phyloP scores from a whole-genome alignment of 148 eudicot species.

The Dysphania ambrosioides region DNA sequence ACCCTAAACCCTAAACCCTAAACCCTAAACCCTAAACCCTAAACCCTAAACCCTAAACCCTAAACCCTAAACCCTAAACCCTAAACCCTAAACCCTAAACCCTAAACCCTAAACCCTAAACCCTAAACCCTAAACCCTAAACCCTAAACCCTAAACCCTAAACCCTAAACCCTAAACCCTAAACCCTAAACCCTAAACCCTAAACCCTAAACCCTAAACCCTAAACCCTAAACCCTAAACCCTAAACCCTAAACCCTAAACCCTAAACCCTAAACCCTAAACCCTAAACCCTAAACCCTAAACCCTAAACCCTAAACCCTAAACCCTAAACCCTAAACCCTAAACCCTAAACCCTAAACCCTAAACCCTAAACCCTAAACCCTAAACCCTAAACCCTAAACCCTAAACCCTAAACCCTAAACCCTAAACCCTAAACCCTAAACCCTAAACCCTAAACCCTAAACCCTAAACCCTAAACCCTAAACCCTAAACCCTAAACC shows the following conservation, averaged over 20 bases:
- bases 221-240: constrained; percentile 28
- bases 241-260: constrained; percentile 30
- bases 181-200: constrained; percentile 27
- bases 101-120: constrained; percentile 30
- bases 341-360: constrained; percentile 27
- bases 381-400: constrained; percentile 25
- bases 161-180: constrained; percentile 32
- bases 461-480: constrained; percentile 29
- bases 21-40: too few species aligned
- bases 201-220: constrained; percentile 25
- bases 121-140: constrained; percentile 36
- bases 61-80: too few species aligned
- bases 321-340: constrained; percentile 30
- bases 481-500: constrained; percentile 30
- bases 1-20: too few species aligned
- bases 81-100: too few species aligned
- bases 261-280: constrained; percentile 30
- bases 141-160: constrained; percentile 31
- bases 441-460: constrained; percentile 24
- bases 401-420: constrained; percentile 20
- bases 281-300: constrained; percentile 33
- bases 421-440: constrained; percentile 23
- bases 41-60: too few species aligned
- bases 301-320: constrained; percentile 31
- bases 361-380: constrained; percentile 19